phyloP scores from a whole-genome alignment of 148 eudicot species.

The Heliamphora exappendiculata region DNA sequence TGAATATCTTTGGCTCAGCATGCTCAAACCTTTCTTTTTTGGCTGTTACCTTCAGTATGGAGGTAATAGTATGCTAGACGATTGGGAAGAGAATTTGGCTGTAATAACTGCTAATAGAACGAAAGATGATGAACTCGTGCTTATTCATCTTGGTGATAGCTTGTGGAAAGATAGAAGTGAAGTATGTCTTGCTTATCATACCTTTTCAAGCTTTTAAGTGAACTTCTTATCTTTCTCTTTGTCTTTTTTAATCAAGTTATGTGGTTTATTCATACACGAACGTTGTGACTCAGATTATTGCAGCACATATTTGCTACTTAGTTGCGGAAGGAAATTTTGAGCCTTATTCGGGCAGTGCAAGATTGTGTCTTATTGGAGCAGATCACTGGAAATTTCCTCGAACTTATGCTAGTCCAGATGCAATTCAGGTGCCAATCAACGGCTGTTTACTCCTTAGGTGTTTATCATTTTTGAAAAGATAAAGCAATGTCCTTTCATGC shows the following conservation, averaged over 20 bases:
- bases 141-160: conserved; percentile 85
- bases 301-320: conserved; percentile 88
- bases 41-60: conserved; percentile 35
- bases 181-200: conserved; percentile 34
- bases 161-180: conserved; percentile 75
- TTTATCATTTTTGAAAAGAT: background rate
- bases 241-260: background rate
- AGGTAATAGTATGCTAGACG: conserved; percentile 62
- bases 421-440: conserved; percentile 60
- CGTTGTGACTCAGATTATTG: conserved; percentile 41
- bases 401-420: conserved; percentile 78
- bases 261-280: conserved; percentile 17
- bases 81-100: conserved; percentile 85
- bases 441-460: conserved; percentile 1
- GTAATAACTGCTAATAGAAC: conserved; percentile 80
- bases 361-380: conserved; percentile 87
- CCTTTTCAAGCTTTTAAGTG: background rate
- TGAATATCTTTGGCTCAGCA: conserved; percentile 1
- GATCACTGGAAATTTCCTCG: conserved; percentile 81
- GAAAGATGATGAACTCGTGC: conserved; percentile 81
- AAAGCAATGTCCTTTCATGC: background rate
- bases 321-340: conserved; percentile 81
- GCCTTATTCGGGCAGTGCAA: conserved; percentile 71
- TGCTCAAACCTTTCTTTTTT: conserved; percentile 3
- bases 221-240: background rate